A percentile compares a stretch with the other conserved stretches of the same genome.
phyloP scores from a whole-genome alignment of 2,329 filamentous ascomycete genomes.

The Colletotrichum graminicola region DNA sequence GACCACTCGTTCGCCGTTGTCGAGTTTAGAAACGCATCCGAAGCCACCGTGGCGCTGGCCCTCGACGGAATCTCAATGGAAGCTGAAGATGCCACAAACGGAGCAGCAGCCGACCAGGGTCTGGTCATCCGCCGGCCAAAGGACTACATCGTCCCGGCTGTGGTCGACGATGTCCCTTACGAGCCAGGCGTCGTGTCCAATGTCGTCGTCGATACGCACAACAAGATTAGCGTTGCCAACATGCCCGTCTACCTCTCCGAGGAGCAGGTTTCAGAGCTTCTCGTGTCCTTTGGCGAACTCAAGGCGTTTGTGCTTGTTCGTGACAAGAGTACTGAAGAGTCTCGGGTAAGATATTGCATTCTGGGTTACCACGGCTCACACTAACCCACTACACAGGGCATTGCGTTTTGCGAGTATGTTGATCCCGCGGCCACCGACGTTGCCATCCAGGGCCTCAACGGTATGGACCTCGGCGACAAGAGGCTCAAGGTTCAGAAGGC shows the following conservation, averaged over 20 bases:
- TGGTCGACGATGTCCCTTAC: constrained; percentile 78
- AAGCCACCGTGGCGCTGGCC: constrained; percentile 91
- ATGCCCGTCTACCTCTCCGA: constrained; percentile 90
- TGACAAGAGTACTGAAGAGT: constrained; percentile 86
- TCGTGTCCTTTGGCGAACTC: constrained; percentile 91
- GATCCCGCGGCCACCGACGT: constrained; percentile 83
- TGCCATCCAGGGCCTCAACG: constrained; percentile 90
- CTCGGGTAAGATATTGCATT: constrained; percentile 72
- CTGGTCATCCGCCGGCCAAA: constrained; percentile 89
- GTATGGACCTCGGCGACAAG: constrained; percentile 91
- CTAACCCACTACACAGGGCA: constrained; percentile 71
- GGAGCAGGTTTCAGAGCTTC: constrained; percentile 89
- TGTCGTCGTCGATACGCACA: constrained; percentile 88
- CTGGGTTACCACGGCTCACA: background rate
- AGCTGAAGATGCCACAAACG: constrained; percentile 72
- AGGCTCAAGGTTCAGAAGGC: constrained; percentile 88
- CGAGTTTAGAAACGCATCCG: constrained; percentile 88
- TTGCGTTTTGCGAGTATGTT: constrained; percentile 95
- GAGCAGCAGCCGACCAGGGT: constrained; percentile 63
- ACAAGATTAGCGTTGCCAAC: constrained; percentile 94
- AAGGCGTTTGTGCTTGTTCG: constrained; percentile 94
- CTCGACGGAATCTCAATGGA: constrained; percentile 92
- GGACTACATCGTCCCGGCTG: constrained; percentile 93
- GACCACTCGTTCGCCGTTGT: constrained; percentile 86
- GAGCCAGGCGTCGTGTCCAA: constrained; percentile 83